These are phyloP conservation scores for Trichophyton benhamiae DNA, from an alignment of 2,329 filamentous ascomycete species.

Conservation along the genomic window DNA sequence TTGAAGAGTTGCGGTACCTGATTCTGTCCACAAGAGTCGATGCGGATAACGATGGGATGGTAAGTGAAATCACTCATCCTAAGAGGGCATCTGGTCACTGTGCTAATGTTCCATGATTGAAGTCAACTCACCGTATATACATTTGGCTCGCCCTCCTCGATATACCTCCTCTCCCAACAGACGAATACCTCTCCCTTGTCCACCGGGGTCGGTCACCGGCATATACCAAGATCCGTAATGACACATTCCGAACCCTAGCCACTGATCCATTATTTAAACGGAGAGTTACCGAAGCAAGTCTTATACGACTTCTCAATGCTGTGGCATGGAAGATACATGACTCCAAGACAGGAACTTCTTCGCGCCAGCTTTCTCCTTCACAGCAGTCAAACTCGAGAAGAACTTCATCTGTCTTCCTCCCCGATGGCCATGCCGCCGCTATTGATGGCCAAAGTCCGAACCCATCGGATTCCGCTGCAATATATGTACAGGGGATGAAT, in stretches of 20 bases:
- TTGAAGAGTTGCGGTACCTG: constrained; percentile 38
- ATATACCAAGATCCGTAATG: constrained; percentile 95
- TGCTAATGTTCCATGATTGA: constrained; percentile 8
- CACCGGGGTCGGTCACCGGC: constrained; percentile 88
- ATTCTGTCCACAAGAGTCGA: constrained; percentile 40
- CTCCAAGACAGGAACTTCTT: constrained; percentile 34
- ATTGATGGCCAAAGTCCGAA: constrained; percentile 44
- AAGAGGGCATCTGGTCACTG: not conserved
- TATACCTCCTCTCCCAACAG: constrained; percentile 69
- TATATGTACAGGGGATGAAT: constrained; percentile 98
- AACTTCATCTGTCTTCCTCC: not conserved
- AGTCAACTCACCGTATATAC: constrained; percentile 56
- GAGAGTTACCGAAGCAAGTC: constrained; percentile 84
- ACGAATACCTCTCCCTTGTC: constrained; percentile 78
- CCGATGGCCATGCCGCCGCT: constrained; percentile 46
- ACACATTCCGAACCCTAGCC: constrained; percentile 91
- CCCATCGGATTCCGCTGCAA: constrained; percentile 44
- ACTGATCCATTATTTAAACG: constrained; percentile 95
- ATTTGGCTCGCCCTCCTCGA: constrained; percentile 92
- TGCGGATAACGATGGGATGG: constrained; percentile 43
- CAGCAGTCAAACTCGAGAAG: not conserved
- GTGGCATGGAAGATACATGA: constrained; percentile 91
- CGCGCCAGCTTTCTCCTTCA: constrained; percentile 40
- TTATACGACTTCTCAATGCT: constrained; percentile 89
- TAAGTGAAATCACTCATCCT: constrained; percentile 17